Percentiles rank a stretch among this genome's conserved stretches.
phyloP scores from a whole-genome alignment of 177 flowering plant genomes.

The Vitis hybrid region DNA sequence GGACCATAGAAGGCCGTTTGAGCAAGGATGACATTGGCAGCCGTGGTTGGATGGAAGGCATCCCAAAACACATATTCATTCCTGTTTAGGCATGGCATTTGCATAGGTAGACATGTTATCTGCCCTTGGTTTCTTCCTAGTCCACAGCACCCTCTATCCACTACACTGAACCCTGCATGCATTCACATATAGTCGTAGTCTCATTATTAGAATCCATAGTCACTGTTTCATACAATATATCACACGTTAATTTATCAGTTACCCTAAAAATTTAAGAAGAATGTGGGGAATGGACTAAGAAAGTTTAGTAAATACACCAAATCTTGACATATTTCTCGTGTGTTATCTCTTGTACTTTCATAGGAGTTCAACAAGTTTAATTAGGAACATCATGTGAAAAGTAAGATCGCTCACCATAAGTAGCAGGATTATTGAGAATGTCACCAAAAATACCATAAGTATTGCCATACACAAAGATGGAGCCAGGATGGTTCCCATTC shows the following conservation, averaged over 20 bases:
- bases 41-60: slow-evolving; percentile 80
- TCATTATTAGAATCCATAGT: no score
- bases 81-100: slow-evolving; percentile 60
- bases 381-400: not conserved
- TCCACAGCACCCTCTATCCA: slow-evolving; percentile 72
- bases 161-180: slow-evolving; percentile 52
- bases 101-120: slow-evolving; percentile 63
- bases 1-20: slow-evolving; percentile 64
- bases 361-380: no score
- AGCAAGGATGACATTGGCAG: slow-evolving; percentile 57
- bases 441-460: slow-evolving; percentile 71
- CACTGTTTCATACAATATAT: no score
- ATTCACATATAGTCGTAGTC: not conserved
- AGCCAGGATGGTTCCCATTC: slow-evolving; percentile 53
- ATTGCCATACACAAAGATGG: slow-evolving; percentile 62
- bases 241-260: no score
- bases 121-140: slow-evolving; percentile 56
- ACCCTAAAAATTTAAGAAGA: no score
- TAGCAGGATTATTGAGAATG: slow-evolving; percentile 69
- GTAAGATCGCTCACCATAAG: slow-evolving; percentile 42
- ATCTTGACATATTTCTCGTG: no score
- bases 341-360: no score
- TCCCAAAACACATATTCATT: slow-evolving; percentile 79
- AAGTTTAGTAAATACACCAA: no score
- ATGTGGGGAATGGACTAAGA: no score